A percentile compares a stretch with the other conserved stretches of the same genome.
Conservation (phyloP, 2,329 filamentous ascomycete genomes). For the Stagonosporopsis chrysanthemi region DNA sequence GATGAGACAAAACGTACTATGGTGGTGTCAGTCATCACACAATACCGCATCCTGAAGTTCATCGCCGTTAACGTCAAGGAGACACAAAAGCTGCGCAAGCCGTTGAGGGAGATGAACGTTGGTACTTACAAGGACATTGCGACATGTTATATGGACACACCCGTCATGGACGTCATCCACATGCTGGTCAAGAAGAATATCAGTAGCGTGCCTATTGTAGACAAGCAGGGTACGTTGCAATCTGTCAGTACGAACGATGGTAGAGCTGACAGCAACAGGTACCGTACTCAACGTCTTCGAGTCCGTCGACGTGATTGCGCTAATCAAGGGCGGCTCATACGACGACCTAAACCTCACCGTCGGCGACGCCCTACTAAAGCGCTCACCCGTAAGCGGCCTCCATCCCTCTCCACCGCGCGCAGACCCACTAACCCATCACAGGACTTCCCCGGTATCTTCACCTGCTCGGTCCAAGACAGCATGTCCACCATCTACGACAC, state of each 20-base stretch:
- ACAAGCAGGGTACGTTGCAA: constrained; percentile 66
- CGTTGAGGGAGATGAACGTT: constrained; percentile 80
- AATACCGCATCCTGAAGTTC: constrained; percentile 98
- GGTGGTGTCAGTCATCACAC: constrained; percentile 95
- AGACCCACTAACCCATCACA: constrained; percentile 44
- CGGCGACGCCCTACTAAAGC: constrained; percentile 86
- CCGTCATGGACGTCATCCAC: constrained; percentile 93
- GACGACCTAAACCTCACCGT: constrained; percentile 87
- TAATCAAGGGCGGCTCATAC: constrained; percentile 92
- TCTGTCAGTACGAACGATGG: too few relatives aligned
- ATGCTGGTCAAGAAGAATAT: constrained; percentile 92
- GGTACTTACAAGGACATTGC: constrained; percentile 84
- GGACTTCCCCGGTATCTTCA: constrained; percentile 97
- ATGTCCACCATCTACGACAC: constrained; percentile 97
- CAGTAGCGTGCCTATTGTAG: constrained; percentile 91
- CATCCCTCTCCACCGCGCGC: background rate
- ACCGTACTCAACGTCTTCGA: constrained; percentile 94
- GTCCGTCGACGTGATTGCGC: constrained; percentile 93
- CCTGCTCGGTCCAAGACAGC: constrained; percentile 88
- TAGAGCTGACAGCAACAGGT: constrained; percentile 51
- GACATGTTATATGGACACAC: constrained; percentile 85
- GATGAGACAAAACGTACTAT: constrained; percentile 92
- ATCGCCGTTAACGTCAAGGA: constrained; percentile 94
- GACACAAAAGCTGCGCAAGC: constrained; percentile 87
- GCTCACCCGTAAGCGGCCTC: constrained; percentile 69